Percentiles rank a stretch among this genome's conserved stretches.
Conservation (phyloP, 2,329 filamentous ascomycete genomes). For the Pseudogymnoascus sp. region DNA sequence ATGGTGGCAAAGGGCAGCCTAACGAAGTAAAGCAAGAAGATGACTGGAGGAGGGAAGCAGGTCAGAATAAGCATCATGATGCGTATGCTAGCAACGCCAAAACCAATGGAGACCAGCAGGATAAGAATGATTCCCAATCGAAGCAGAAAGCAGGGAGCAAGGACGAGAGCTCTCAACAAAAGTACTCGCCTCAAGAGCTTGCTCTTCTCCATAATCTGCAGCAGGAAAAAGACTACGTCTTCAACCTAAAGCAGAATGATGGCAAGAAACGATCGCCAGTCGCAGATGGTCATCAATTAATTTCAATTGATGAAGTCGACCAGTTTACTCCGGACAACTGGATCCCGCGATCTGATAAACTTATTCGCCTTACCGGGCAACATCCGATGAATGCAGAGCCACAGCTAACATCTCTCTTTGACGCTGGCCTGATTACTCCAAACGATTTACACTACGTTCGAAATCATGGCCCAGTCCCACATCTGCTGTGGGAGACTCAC, state of each 20-base stretch:
- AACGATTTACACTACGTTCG: slow-evolving; percentile 44
- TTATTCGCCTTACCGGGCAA: slow-evolving; percentile 44
- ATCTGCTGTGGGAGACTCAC: slow-evolving; percentile 41
- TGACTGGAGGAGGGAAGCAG: slow-evolving; percentile 13
- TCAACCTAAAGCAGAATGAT: slow-evolving; percentile 34
- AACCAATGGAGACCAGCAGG: slow-evolving; percentile 18
- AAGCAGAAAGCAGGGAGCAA: slow-evolving; percentile 16
- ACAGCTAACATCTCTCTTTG: slow-evolving; percentile 33
- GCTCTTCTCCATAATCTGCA: slow-evolving; percentile 34
- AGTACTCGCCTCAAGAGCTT: slow-evolving; percentile 36
- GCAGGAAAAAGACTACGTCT: slow-evolving; percentile 37
- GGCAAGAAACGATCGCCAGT: slow-evolving; percentile 33
- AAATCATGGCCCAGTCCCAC: slow-evolving; percentile 45
- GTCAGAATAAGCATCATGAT: slow-evolving; percentile 20
- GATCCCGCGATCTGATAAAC: slow-evolving; percentile 38
- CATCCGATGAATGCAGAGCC: slow-evolving; percentile 45
- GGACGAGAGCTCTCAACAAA: slow-evolving; percentile 28
- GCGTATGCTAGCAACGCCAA: slow-evolving; percentile 14
- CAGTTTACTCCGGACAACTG: slow-evolving; percentile 46
- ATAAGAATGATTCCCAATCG: slow-evolving; percentile 24
- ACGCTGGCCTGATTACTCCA: slow-evolving; percentile 42
- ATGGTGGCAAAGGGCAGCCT: slow-evolving; percentile 27
- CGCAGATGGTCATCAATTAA: slow-evolving; percentile 24
- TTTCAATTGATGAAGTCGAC: slow-evolving; percentile 40
- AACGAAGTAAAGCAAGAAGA: slow-evolving; percentile 16